Percentiles rank a stretch among this genome's conserved stretches.
These are phyloP conservation scores for Hordeum marinum DNA, from an alignment of 176 grass and related monocot genomes.

Conservation along the genomic window DNA sequence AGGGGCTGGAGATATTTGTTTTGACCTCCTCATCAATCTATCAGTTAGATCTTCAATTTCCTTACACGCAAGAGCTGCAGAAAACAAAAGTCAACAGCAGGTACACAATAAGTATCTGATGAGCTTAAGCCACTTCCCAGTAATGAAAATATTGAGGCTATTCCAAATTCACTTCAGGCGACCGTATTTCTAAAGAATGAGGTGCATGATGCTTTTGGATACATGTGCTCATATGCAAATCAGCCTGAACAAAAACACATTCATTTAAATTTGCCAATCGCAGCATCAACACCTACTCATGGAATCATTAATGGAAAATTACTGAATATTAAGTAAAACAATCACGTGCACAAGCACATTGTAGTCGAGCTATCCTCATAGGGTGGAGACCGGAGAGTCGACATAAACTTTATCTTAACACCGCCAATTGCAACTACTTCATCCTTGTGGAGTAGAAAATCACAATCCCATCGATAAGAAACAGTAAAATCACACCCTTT, in stretches of 20 bases:
- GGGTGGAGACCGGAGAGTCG: neutral
- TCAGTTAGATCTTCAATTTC: conserved; percentile 94
- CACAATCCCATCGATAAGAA: neutral
- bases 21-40: conserved; percentile 70
- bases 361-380: neutral
- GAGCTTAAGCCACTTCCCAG: conserved; percentile 1
- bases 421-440: neutral
- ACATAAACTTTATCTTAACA: neutral
- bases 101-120: neutral
- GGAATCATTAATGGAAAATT: neutral
- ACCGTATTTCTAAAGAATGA: neutral
- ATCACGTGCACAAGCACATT: neutral
- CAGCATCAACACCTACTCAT: neutral
- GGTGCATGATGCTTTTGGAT: neutral
- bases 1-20: conserved; percentile 85
- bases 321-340: neutral
- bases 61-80: conserved; percentile 70
- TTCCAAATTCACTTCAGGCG: neutral
- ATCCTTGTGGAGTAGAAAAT: neutral
- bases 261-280: neutral
- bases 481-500: neutral
- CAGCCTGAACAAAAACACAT: neutral
- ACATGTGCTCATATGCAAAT: neutral
- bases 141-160: neutral
- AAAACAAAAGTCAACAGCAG: conserved; percentile 9